These are phyloP conservation scores for Diutina neorugosa DNA, from an alignment of 1,139 yeast species.

Conservation along the genomic window DNA sequence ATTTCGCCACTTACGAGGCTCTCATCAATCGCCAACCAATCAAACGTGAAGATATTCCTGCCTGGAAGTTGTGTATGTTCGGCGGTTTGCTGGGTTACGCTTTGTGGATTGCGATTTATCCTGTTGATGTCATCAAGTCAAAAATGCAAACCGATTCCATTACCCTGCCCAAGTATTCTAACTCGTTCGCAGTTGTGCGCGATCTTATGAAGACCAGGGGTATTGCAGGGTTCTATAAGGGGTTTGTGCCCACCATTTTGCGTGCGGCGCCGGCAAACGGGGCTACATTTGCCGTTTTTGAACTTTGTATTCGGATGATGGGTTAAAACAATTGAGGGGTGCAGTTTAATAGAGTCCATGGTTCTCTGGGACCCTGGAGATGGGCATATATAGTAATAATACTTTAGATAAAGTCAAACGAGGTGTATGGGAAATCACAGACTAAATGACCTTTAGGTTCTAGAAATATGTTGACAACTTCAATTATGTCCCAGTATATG, in stretches of 20 bases:
- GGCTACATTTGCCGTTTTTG: constrained; percentile 88
- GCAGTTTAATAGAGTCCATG: not conserved
- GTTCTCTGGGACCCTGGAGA: not conserved
- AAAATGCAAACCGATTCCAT: constrained; percentile 76
- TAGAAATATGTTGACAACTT: too few species aligned
- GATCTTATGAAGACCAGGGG: constrained; percentile 48
- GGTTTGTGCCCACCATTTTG: constrained; percentile 78
- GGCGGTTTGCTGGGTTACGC: constrained; percentile 85
- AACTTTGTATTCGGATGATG: constrained; percentile 63
- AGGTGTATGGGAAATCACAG: too few species aligned
- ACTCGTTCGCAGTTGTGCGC: constrained; percentile 42
- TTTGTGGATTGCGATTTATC: constrained; percentile 73
- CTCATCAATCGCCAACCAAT: constrained; percentile 56
- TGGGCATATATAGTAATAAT: too few species aligned
- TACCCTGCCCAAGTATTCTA: constrained; percentile 33
- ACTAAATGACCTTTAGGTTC: too few species aligned
- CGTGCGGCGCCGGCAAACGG: constrained; percentile 98
- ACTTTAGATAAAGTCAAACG: too few species aligned
- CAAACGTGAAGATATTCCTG: constrained; percentile 57
- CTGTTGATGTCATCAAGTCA: constrained; percentile 78
- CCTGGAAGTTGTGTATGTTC: constrained; percentile 67
- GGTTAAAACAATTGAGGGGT: constrained; percentile 9
- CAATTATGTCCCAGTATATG: too few species aligned
- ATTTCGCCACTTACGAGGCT: constrained; percentile 83
- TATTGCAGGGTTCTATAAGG: constrained; percentile 68